Conservation (phyloP, 163 green algal genomes). For the Chlorella variabilis region DNA sequence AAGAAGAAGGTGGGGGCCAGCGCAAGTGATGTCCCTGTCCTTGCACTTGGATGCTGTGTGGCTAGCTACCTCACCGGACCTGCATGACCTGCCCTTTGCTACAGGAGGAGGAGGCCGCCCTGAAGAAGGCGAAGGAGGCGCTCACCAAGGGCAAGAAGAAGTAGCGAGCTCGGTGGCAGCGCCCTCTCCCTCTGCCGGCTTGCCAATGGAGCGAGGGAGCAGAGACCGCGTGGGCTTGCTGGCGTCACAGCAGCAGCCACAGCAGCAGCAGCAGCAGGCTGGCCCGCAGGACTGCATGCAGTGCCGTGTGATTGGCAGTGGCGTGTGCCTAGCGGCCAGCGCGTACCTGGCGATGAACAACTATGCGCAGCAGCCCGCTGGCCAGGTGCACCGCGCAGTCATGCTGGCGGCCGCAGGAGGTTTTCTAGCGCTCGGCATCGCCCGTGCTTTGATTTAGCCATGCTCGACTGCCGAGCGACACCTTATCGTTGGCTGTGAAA, state of each 20-base stretch:
- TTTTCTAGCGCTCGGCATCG: constrained; percentile 43
- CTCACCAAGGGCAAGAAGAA: constrained; percentile 56
- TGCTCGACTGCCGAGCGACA: too few species aligned
- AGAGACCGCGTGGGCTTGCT: too few species aligned
- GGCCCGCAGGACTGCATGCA: constrained; percentile 45
- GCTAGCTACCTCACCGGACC: too few species aligned
- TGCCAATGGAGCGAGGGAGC: background rate
- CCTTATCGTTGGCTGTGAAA: background rate
- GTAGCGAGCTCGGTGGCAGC: background rate
- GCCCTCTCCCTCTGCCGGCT: too few species aligned
- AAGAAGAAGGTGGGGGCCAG: constrained; percentile 58
- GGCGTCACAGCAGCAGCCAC: background rate
- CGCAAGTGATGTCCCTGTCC: too few species aligned
- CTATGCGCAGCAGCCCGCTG: constrained; percentile 33
- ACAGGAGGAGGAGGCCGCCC: constrained; percentile 51
- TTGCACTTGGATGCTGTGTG: too few species aligned
- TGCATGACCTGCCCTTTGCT: too few species aligned
- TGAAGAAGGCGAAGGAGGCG: constrained; percentile 53
- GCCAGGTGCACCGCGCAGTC: constrained; percentile 35
- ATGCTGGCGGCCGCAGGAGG: constrained; percentile 41
- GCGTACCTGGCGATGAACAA: constrained; percentile 38
- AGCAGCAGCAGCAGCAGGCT: background rate
- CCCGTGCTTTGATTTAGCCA: constrained; percentile 41
- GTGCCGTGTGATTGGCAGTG: constrained; percentile 53
- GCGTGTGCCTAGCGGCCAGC: constrained; percentile 52